Conservation (phyloP, 345 rosid genomes). For the Microcos paniculata region DNA sequence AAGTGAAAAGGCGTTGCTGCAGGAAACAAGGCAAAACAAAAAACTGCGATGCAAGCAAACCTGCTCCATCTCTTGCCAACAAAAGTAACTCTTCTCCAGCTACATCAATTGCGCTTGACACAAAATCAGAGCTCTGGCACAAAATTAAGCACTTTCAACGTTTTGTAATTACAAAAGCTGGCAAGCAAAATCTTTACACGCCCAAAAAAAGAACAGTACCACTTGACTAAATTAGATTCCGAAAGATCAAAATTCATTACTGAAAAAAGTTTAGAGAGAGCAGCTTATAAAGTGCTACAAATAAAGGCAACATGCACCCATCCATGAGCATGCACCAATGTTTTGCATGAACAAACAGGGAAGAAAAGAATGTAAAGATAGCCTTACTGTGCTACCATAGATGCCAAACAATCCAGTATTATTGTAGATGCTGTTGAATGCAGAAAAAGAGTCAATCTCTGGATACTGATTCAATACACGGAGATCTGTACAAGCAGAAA, state of each 20-base stretch:
- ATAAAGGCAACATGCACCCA: not conserved
- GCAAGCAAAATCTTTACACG: not conserved
- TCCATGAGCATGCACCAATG: not conserved
- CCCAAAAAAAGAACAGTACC: not conserved
- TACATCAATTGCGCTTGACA: conserved; percentile 52
- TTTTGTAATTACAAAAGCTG: not conserved
- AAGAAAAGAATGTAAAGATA: not conserved
- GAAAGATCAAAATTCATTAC: not conserved
- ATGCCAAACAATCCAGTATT: conserved; percentile 71
- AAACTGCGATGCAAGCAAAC: conserved; percentile 27
- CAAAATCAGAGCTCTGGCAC: conserved; percentile 57
- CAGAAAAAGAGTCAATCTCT: conserved; percentile 66
- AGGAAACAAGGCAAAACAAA: not conserved
- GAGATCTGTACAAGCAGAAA: conserved; percentile 47
- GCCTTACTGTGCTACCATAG: conserved; percentile 67
- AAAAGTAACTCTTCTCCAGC: conserved; percentile 49
- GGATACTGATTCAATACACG: conserved; percentile 53
- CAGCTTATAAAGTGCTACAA: not conserved
- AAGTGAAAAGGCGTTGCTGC: not conserved
- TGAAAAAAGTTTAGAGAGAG: not conserved
- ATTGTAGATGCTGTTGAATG: conserved; percentile 73
- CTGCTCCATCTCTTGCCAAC: conserved; percentile 56
- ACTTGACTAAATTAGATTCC: not conserved
- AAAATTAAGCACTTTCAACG: conserved; percentile 11
- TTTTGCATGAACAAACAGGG: not conserved